Evolutionary conservation across 2,329 filamentous ascomycete genomes (phyloP), one percentile per base, ranked within the genome.

Genomic region (Pseudogymnoascus verrucosus): DNA sequence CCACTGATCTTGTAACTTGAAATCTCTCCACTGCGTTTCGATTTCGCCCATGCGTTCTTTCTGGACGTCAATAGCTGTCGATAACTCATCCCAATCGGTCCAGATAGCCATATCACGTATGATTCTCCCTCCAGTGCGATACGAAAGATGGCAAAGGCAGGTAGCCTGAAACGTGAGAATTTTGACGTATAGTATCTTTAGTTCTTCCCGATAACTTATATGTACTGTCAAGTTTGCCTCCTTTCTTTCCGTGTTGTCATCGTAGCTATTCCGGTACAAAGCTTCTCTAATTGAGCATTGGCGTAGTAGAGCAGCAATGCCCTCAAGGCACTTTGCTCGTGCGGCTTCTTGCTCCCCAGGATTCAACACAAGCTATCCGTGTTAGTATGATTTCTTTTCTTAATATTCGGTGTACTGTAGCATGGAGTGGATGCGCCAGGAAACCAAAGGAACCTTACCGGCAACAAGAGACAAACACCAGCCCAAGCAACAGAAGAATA

Each of bases 401-500:
- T 14, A 14, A 26, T 14, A 47, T 12, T 5, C 5, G 6, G 11
- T 14, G 19, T 42, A 26, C 11, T 19, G 11, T n/a, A 26, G 5
- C 16, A 26, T 26, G 2, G 4, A 47, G 42, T 26, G 2, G 11
- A 14, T 26, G 21, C 19, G 1, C 10, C 19, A 23, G 16, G 6
- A 47, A 14, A 47, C 26, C 26, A 6, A 28, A 28, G 26, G 26
- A 28, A 7, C 26, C 64, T 62, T 62, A 65, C 61, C 28, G 61
- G 34, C 4, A 66, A 54, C 4, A 67, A 42, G 11, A 68, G 31
- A 34, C 65, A 64, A 16, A 68, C 60, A 11, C 66, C 67, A 44
- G 59, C 47, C 66, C 67, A 68, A 7, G 66, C 67, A 28, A 68
- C 60, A 4, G 67, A 65, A 7, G 65, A 62, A 39, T 64, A 67